Evolutionary conservation across 345 rosid genomes (phyloP).

Genomic region (Salix viminalis): DNA sequence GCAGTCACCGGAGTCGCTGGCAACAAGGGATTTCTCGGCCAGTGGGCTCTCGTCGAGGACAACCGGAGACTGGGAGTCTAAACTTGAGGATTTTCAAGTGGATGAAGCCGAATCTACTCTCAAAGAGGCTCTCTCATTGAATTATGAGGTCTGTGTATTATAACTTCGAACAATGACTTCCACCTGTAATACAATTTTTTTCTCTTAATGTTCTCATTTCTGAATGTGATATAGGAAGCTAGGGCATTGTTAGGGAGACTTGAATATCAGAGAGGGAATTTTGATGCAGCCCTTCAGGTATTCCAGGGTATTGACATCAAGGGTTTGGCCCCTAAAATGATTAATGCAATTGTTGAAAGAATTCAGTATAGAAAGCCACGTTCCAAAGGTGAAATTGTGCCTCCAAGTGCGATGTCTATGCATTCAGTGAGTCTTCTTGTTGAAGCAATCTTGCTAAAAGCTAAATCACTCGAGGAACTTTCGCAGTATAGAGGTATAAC

Average conservation of each 20-base stretch:
- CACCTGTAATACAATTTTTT: neutral
- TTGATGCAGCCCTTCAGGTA: conserved; percentile 93
- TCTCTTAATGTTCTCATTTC: neutral
- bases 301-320: conserved; percentile 80
- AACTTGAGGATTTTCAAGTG: conserved; percentile 68
- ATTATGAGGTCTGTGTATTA: conserved; percentile 64
- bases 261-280: conserved; percentile 86
- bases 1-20: conserved; percentile 84
- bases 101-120: conserved; percentile 95
- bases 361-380: conserved; percentile 52
- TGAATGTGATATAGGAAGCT: conserved; percentile 60
- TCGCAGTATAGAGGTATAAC: conserved; percentile 53
- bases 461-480: conserved; percentile 73
- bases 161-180: neutral
- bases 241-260: conserved; percentile 93
- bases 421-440: conserved; percentile 86
- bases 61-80: conserved; percentile 74
- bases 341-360: conserved; percentile 57
- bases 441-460: conserved; percentile 88
- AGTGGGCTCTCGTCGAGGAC: conserved; percentile 75
- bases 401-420: conserved; percentile 62
- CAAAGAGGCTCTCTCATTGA: conserved; percentile 92
- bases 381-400: conserved; percentile 43
- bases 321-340: conserved; percentile 64
- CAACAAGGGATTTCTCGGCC: conserved; percentile 90